phyloP scores from a whole-genome alignment of 306 rosid genomes.

The Lotus japonicus region DNA sequence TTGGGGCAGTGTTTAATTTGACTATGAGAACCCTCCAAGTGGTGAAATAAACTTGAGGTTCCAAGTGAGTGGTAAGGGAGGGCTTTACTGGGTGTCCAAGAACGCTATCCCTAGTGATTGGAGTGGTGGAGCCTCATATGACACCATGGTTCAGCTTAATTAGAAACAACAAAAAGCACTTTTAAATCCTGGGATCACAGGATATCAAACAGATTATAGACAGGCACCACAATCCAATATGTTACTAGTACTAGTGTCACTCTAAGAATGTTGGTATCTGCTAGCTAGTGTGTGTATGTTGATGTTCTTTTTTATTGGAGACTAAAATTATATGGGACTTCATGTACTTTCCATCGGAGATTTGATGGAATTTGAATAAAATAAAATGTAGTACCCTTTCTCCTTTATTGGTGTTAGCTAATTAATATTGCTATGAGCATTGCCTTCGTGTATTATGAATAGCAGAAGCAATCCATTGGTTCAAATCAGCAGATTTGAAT shows the following conservation, averaged over 20 bases:
- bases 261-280: no score
- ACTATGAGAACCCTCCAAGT: slow-evolving; percentile 46
- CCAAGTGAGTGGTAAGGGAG: slow-evolving; percentile 46
- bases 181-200: neutral
- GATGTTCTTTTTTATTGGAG: neutral
- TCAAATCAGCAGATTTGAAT: no score
- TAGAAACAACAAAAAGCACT: neutral
- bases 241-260: no score
- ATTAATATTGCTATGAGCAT: neutral
- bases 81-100: slow-evolving; percentile 41
- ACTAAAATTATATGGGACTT: slow-evolving; percentile 10
- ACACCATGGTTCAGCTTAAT: slow-evolving; percentile 50
- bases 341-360: slow-evolving; percentile 10
- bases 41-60: slow-evolving; percentile 51
- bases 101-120: slow-evolving; percentile 62
- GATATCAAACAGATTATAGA: no score
- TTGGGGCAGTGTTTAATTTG: slow-evolving; percentile 77
- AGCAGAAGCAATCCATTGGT: no score
- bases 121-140: slow-evolving; percentile 60
- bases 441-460: no score
- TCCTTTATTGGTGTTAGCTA: neutral
- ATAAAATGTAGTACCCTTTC: neutral
- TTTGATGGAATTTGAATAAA: slow-evolving; percentile 18
- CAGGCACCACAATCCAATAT: no score
- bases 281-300: neutral